Evolutionary conservation across 2,329 filamentous ascomycete genomes (phyloP).

Genomic region (Atkinsonella hypoxylon): DNA sequence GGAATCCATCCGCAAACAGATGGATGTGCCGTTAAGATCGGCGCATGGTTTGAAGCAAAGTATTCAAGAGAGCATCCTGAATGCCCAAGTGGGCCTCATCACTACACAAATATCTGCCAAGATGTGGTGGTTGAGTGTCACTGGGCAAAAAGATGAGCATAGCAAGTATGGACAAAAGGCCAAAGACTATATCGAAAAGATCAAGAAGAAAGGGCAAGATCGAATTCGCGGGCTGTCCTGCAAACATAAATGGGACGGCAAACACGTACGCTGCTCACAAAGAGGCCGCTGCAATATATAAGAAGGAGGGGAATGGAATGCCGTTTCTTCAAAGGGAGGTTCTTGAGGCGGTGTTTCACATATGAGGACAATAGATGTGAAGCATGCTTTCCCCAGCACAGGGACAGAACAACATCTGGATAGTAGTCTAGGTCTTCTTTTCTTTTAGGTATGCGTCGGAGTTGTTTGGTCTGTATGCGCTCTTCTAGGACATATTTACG

Average conservation of each 20-base stretch:
- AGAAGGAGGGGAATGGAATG: neutral
- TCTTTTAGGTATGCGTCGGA: constrained; percentile 1
- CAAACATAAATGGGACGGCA: neutral
- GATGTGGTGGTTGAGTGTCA: constrained; percentile 44
- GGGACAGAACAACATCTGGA: neutral
- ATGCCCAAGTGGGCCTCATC: constrained; percentile 30
- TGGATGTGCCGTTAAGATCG: constrained; percentile 9
- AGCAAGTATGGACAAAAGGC: constrained; percentile 36
- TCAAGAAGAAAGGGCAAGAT: neutral
- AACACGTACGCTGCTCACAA: neutral
- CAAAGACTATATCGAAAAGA: constrained; percentile 23
- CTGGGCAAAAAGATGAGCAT: constrained; percentile 35
- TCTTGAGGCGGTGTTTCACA: neutral
- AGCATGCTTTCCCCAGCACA: neutral
- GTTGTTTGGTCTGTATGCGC: constrained; percentile 2
- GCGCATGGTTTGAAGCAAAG: neutral
- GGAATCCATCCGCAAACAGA: constrained; percentile 24
- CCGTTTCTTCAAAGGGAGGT: neutral
- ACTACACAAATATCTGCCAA: constrained; percentile 44
- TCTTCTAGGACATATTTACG: neutral
- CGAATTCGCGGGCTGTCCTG: neutral
- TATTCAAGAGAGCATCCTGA: constrained; percentile 1
- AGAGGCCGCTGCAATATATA: neutral
- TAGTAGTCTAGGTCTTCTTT: neutral
- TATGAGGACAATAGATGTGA: neutral